Conservation (phyloP, 441 rosid genomes). For the Jatropha multifida region DNA sequence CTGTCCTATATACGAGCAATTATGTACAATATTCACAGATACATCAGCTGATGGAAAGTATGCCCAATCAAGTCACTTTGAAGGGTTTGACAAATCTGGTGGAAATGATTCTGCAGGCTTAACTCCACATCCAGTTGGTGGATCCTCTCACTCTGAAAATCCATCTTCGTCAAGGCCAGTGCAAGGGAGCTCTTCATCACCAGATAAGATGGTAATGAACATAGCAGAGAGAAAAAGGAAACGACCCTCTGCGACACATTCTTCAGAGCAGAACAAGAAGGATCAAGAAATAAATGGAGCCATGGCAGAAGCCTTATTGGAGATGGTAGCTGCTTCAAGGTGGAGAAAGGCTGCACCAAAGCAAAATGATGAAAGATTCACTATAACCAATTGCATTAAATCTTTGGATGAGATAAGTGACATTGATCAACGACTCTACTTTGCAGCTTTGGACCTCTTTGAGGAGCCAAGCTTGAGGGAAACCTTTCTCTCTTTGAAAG, state of each 20-base stretch:
- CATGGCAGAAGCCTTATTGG: conserved; percentile 63
- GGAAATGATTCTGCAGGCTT: conserved; percentile 30
- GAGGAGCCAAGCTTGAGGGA: conserved; percentile 54
- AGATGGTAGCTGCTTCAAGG: conserved; percentile 53
- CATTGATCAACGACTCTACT: conserved; percentile 50
- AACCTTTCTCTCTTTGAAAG: conserved; percentile 58
- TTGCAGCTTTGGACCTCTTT: conserved; percentile 67
- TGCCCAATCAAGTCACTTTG: conserved; percentile 92
- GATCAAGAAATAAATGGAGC: conserved; percentile 42
- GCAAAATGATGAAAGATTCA: conserved; percentile 41
- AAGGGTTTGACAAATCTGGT: conserved; percentile 52
- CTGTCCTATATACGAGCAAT: conserved; percentile 72
- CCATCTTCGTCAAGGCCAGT: conserved; percentile 29
- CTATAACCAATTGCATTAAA: conserved; percentile 58
- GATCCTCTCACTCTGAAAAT: conserved; percentile 31
- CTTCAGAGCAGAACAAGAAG: conserved; percentile 31
- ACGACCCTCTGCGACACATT: conserved; percentile 37
- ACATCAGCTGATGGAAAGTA: conserved; percentile 64
- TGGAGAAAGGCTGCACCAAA: conserved; percentile 30
- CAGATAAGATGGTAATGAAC: conserved; percentile 31
- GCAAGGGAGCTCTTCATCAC: conserved; percentile 18
- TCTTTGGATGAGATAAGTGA: conserved; percentile 60
- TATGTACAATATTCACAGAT: conserved; percentile 64
- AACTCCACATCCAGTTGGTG: conserved; percentile 30
- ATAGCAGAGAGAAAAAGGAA: conserved; percentile 49